Evolutionary conservation across 306 rosid genomes (phyloP).

Genomic region (Calophaca sinica): DNA sequence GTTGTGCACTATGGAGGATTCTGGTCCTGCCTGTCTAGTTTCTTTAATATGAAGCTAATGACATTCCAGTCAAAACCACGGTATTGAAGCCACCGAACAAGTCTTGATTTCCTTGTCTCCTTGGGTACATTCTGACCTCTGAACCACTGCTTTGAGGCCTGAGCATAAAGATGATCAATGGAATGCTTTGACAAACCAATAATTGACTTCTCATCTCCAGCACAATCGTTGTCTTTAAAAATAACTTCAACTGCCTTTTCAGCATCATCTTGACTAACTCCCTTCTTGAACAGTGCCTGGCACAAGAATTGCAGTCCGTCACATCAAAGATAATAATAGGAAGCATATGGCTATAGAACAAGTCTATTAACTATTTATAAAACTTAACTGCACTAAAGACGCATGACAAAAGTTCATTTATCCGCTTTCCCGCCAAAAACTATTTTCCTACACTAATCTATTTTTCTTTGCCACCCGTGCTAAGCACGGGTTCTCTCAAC

Average conservation of each 20-base stretch:
- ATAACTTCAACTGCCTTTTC: slow-evolving; percentile 80
- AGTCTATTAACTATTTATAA: background rate
- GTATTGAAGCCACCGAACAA: slow-evolving; percentile 83
- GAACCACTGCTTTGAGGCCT: slow-evolving; percentile 88
- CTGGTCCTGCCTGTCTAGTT: slow-evolving; percentile 60
- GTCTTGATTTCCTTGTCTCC: slow-evolving; percentile 81
- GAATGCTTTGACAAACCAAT: slow-evolving; percentile 55
- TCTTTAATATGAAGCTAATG: slow-evolving; percentile 63
- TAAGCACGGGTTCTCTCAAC: too few relatives aligned
- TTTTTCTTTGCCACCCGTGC: too few relatives aligned
- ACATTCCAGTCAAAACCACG: slow-evolving; percentile 83
- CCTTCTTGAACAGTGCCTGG: slow-evolving; percentile 86
- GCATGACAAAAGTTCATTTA: too few relatives aligned
- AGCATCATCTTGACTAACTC: slow-evolving; percentile 76
- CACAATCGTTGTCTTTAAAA: slow-evolving; percentile 52
- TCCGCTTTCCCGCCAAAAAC: too few relatives aligned
- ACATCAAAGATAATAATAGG: slow-evolving; percentile 38
- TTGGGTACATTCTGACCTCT: slow-evolving; percentile 61
- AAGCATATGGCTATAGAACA: slow-evolving; percentile 24
- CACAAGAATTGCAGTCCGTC: slow-evolving; percentile 48
- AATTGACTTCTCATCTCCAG: slow-evolving; percentile 50
- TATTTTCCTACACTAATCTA: too few relatives aligned
- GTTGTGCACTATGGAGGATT: slow-evolving; percentile 55
- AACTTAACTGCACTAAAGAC: too few relatives aligned
- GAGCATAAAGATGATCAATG: slow-evolving; percentile 70